phyloP scores from a whole-genome alignment of 345 rosid genomes.

The Salix dunnii region DNA sequence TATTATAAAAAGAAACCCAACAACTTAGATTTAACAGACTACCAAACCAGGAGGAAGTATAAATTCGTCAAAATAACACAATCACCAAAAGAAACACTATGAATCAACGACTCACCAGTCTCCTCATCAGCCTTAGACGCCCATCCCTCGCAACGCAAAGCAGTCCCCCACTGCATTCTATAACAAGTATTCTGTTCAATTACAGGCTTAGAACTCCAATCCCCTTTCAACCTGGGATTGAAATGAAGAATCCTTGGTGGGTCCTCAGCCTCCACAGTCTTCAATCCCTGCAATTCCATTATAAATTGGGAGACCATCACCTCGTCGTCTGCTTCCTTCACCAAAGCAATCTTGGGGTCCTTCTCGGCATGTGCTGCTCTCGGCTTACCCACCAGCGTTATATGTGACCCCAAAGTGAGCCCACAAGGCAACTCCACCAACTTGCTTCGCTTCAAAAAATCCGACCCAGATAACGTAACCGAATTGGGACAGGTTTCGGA shows the following conservation, averaged over 20 bases:
- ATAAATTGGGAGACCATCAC: conserved; percentile 78
- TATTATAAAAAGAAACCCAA: not conserved
- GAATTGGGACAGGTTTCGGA: conserved; percentile 65
- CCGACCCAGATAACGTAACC: conserved; percentile 52
- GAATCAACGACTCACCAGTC: conserved; percentile 46
- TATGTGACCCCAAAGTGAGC: conserved; percentile 77
- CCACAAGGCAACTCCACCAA: conserved; percentile 81
- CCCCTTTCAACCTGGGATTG: conserved; percentile 87
- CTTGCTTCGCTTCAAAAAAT: conserved; percentile 44
- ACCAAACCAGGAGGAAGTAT: not conserved
- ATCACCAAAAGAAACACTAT: not conserved
- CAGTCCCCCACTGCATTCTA: conserved; percentile 90
- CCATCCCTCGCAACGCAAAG: conserved; percentile 85
- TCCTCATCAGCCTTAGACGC: conserved; percentile 72
- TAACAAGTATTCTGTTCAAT: conserved; percentile 96
- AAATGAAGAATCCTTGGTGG: conserved; percentile 92
- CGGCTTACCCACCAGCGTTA: conserved; percentile 86
- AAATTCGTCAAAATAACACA: not conserved
- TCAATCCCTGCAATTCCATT: conserved; percentile 84
- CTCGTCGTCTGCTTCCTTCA: conserved; percentile 41
- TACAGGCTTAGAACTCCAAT: conserved; percentile 79
- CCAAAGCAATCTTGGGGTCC: conserved; percentile 50
- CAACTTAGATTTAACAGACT: not conserved
- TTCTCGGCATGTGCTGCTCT: conserved; percentile 54
- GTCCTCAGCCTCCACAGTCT: conserved; percentile 85